Base-by-base conservation (phyloP, 768 basidiomycete species). In the Udeniomyces megalosporus region DNA sequence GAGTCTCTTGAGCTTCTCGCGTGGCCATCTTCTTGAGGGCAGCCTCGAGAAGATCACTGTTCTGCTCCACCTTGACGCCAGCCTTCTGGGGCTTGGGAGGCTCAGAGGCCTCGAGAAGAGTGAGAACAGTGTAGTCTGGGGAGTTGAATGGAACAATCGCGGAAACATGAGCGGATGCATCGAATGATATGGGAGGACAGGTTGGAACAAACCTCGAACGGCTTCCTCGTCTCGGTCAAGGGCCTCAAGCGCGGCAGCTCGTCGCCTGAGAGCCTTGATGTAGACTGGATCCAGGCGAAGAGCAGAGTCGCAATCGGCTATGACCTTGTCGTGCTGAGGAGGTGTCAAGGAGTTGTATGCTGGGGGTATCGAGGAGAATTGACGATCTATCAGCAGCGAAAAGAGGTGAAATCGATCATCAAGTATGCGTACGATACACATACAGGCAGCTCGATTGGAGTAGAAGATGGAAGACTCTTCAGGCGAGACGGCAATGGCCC, bases 371-470 rank as follows among this genome's bases (percentile, higher is more conserved):
- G 26, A 56, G n/a, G 52, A 53, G 15, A 42, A 17, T 8, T 8
- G 38, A 42, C 17, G 38, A 42, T 42, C 8, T 8, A 17, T 42
- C 10, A 42, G 38, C 38, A 42, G 24, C 10, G 42, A 45, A 53
- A 0, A 2, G 2, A 22, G 7, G 29, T 61, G 35, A 61, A 31
- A 11, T 3, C 10, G 35, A 20, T 31, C 4, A 47, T 15, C 4
- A 8, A 38, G 31, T 48, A 26, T 5, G 8, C 8, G 6, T n/a
- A 26, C 47, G 6, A n/a, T 26, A 6, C 6, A 78, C 84, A 60
- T 63, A 89, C 93, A 96, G 65, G 95, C 95, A 45, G 93, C 95
- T 56, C 95, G 84, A 74, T 99, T 99, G 74, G 87, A 88, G 80
- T 83, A 96, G 76, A 85, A 99, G 34, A 96, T 88, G 31, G 95